Evolutionary conservation across 768 basidiomycete genomes (phyloP).

Genomic region (Boletus tylopilopsis): DNA sequence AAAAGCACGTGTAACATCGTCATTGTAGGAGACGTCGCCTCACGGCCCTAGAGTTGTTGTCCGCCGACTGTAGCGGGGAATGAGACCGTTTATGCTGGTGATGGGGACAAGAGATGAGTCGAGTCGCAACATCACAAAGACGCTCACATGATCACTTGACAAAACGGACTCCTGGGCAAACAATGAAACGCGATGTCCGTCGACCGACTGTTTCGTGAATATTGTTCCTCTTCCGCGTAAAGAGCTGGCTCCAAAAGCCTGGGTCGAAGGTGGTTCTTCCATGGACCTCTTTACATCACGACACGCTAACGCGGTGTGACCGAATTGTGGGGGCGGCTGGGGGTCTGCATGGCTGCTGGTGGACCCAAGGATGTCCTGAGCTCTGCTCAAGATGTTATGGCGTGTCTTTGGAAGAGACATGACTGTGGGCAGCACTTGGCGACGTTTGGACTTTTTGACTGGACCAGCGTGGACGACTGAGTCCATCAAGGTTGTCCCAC

Average conservation of each 20-base stretch:
- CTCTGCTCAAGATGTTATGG: constrained; percentile 36
- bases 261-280: constrained; percentile 30
- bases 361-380: constrained; percentile 32
- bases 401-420: constrained; percentile 47
- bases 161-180: constrained; percentile 17
- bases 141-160: constrained; percentile 9
- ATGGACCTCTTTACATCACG: not conserved
- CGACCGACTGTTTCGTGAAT: not conserved
- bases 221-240: constrained; percentile 17
- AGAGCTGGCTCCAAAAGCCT: constrained; percentile 40
- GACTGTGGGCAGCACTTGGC: constrained; percentile 40
- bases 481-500: constrained; percentile 45
- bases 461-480: constrained; percentile 45
- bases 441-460: constrained; percentile 44
- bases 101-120: not conserved
- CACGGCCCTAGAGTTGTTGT: constrained; percentile 1
- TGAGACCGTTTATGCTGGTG: constrained; percentile 15
- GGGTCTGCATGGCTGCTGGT: not conserved
- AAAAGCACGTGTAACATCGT: not conserved
- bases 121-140: not conserved
- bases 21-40: constrained; percentile 12
- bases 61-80: constrained; percentile 3
- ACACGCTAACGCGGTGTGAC: constrained; percentile 27
- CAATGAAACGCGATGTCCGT: constrained; percentile 6
- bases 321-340: constrained; percentile 33